phyloP scores from a whole-genome alignment of 352 stramenopile genomes.

The Phytopythium cucurbitacearum region DNA sequence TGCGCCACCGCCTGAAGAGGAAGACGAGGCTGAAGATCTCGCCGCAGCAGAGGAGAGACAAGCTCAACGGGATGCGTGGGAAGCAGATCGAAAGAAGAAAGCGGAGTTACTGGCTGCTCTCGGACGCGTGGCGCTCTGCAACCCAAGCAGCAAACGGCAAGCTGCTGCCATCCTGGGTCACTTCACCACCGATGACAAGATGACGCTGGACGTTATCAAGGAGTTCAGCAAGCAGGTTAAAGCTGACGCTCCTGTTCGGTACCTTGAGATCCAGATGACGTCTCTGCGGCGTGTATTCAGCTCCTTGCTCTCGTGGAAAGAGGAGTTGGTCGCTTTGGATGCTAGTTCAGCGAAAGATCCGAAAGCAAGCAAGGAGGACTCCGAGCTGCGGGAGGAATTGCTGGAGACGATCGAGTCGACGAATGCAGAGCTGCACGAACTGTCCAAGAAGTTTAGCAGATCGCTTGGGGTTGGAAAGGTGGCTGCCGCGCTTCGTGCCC shows the following conservation, averaged over 20 bases:
- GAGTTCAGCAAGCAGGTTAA: constrained; percentile 81
- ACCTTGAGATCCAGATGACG: constrained; percentile 88
- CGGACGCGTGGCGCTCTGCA: constrained; percentile 66
- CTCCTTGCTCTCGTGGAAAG: constrained; percentile 56
- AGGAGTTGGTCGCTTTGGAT: constrained; percentile 32
- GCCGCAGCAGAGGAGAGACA: constrained; percentile 13
- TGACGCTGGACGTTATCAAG: constrained; percentile 66
- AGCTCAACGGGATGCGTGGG: constrained; percentile 15
- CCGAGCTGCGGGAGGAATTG: constrained; percentile 30
- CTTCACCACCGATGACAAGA: constrained; percentile 46
- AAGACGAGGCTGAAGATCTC: constrained; percentile 11
- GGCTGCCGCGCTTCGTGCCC: constrained; percentile 45
- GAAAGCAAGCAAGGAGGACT: constrained; percentile 24
- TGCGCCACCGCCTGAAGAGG: constrained; percentile 20
- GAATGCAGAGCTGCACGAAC: constrained; percentile 54
- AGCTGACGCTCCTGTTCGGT: constrained; percentile 64
- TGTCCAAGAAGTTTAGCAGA: constrained; percentile 79
- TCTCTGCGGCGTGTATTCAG: constrained; percentile 67
- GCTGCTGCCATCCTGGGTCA: constrained; percentile 66
- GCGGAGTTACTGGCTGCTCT: constrained; percentile 69
- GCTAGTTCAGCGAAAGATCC: constrained; percentile 11
- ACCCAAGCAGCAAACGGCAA: constrained; percentile 80
- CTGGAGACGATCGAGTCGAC: constrained; percentile 44
- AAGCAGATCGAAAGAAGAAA: constrained; percentile 37
- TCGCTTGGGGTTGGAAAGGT: constrained; percentile 80